Conservation (phyloP, 169 alveolate species). For the Toxoplasma gondii region DNA sequence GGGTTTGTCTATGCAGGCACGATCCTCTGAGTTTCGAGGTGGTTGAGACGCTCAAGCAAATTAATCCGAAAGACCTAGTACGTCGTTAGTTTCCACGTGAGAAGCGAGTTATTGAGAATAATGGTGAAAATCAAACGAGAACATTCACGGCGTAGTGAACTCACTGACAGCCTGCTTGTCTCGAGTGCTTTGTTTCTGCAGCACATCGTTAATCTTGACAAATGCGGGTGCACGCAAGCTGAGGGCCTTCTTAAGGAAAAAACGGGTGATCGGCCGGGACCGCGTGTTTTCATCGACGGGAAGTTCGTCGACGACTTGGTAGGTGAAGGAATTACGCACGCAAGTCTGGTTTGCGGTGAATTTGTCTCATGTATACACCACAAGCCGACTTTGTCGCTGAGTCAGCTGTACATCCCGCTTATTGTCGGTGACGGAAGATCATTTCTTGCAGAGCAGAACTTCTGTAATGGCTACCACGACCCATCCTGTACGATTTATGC, state of each 20-base stretch:
- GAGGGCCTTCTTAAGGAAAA: slow-evolving; percentile 65
- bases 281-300: slow-evolving; percentile 74
- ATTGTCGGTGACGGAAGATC: too few relatives aligned
- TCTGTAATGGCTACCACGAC: too few relatives aligned
- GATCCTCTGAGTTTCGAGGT: background rate
- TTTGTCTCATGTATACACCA: too few relatives aligned
- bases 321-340: background rate
- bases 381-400: too few relatives aligned
- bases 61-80: background rate
- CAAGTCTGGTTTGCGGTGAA: background rate
- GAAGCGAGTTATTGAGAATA: too few relatives aligned
- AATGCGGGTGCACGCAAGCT: slow-evolving; percentile 7
- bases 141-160: too few relatives aligned
- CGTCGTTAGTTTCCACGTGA: background rate
- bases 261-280: slow-evolving; percentile 75
- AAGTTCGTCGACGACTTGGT: slow-evolving; percentile 69
- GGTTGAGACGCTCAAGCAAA: slow-evolving; percentile 2
- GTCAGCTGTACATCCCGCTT: too few relatives aligned
- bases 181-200: background rate
- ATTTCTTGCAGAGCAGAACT: too few relatives aligned
- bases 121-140: too few relatives aligned
- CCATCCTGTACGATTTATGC: too few relatives aligned
- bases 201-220: background rate
- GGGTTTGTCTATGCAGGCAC: background rate
- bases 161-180: too few relatives aligned